Percentiles rank a stretch among this genome's conserved stretches.
These are phyloP conservation scores for Alternaria gaisen DNA, from an alignment of 2,329 filamentous ascomycete genomes.

Conservation along the genomic window DNA sequence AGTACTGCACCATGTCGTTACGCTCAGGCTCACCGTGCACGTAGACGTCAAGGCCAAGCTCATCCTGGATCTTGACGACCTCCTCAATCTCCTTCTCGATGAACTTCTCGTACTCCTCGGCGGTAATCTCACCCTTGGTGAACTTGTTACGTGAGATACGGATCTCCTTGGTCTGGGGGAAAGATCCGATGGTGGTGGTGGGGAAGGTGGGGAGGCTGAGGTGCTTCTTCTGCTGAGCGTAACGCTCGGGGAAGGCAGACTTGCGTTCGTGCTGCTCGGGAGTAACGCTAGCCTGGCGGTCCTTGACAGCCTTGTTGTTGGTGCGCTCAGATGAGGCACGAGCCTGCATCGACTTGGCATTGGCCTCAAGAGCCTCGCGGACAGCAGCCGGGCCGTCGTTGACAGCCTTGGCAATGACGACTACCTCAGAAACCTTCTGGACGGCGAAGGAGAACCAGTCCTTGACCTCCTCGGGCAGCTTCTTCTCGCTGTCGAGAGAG, in stretches of 20 bases:
- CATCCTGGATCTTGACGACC: conserved; percentile 95
- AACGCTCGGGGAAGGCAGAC: conserved; percentile 85
- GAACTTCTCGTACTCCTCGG: conserved; percentile 95
- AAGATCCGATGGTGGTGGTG: conserved; percentile 98
- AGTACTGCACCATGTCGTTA: conserved; percentile 99
- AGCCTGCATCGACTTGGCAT: conserved; percentile 91
- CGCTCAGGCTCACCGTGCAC: conserved; percentile 99
- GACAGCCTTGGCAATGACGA: conserved; percentile 95
- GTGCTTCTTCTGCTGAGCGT: conserved; percentile 87
- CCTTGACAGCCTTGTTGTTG: conserved; percentile 98
- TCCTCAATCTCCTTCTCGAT: conserved; percentile 98
- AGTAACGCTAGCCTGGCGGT: conserved; percentile 88
- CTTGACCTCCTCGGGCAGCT: conserved; percentile 88
- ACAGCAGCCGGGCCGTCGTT: conserved; percentile 90
- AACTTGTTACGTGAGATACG: conserved; percentile 96
- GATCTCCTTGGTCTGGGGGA: conserved; percentile 99
- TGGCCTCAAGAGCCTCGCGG: conserved; percentile 89
- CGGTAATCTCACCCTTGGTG: conserved; percentile 97
- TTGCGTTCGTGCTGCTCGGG: conserved; percentile 89
- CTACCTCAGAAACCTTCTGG: conserved; percentile 92
- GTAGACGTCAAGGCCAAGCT: conserved; percentile 95
- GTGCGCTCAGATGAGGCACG: conserved; percentile 92
- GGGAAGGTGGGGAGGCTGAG: conserved; percentile 97
- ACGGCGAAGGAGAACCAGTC: conserved; percentile 99
- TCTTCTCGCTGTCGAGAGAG: conserved; percentile 98